Conservation (phyloP, 2,329 filamentous ascomycete genomes). For the Monosporascus sp. region DNA sequence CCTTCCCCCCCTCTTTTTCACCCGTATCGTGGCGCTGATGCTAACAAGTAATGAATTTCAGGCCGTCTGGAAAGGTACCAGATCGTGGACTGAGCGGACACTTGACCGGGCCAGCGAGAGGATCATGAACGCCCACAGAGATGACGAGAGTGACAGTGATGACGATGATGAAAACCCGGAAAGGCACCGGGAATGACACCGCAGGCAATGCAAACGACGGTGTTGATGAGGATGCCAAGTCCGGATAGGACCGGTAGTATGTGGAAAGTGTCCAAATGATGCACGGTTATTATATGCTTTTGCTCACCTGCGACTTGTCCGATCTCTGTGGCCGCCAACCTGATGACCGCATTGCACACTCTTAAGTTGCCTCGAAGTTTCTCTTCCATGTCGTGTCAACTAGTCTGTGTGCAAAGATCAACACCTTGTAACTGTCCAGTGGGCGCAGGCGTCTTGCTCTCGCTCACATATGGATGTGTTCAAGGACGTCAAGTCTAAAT, state of each 20-base stretch:
- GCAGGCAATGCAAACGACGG: constrained; percentile 20
- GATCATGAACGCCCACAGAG: constrained; percentile 74
- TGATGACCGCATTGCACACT: constrained; percentile 62
- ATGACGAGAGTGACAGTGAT: constrained; percentile 54
- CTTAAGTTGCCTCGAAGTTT: constrained; percentile 89
- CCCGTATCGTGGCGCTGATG: too few relatives aligned
- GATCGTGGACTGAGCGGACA: constrained; percentile 65
- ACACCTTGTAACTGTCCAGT: constrained; percentile 40
- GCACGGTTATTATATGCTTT: too few relatives aligned
- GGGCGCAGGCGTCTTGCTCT: constrained; percentile 48
- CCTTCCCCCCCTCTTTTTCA: too few relatives aligned
- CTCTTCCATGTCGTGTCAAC: constrained; percentile 82
- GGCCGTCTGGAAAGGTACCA: constrained; percentile 78
- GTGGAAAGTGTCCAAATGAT: constrained; percentile 5
- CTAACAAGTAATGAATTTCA: constrained; percentile 27
- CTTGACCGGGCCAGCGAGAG: constrained; percentile 72
- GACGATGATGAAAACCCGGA: constrained; percentile 42
- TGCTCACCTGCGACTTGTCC: constrained; percentile 4
- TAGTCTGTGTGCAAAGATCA: constrained; percentile 93
- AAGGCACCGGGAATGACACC: background rate
- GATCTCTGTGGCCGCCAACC: constrained; percentile 2
- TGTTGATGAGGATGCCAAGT: constrained; percentile 12
- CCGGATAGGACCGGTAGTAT: constrained; percentile 9
- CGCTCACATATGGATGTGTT: constrained; percentile 28
- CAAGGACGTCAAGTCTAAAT: constrained; percentile 29